Evolutionary conservation across 371 early-diverging fungal genomes (phyloP), one percentile per base, ranked within the genome.

Genomic region (Rhizomucor miehei): DNA sequence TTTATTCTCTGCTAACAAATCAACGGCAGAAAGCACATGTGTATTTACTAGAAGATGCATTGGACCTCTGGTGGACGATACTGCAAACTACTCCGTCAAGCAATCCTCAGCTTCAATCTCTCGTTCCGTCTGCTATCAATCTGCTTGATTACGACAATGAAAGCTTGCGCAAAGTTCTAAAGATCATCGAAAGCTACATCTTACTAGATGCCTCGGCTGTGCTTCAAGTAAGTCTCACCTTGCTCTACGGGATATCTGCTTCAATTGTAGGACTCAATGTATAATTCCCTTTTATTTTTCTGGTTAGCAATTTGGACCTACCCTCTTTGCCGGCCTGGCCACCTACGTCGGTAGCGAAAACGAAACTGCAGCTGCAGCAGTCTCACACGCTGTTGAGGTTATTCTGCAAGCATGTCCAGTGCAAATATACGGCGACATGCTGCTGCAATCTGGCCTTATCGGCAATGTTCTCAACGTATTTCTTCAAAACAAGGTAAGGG

Each of bases 1-100:
- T n/a, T n/a, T n/a, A n/a, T n/a, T n/a, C n/a, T n/a, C n/a, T n/a
- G n/a, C n/a, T n/a, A n/a, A n/a, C n/a, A n/a, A n/a, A n/a, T n/a
- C 36, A 29, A 29, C 38, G n/a, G 44, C 45, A 91, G 80, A 85
- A 85, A 17, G 89, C 88, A 0, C 89, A 89, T 63, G 72, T 92
- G 8, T 93, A 94, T 61, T 59, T 94, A 54, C 68, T 93, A 16
- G 95, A 94, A 57, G 95, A 95, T 57, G 89, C 88, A 0, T 66
- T 94, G 16, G 91, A 92, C 56, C 79, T 96, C 13, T 95, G 95
- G 95, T 80, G 84, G 58, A 81, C 87, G 0, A 74, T 86, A 1
- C 35, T 95, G 14, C 89, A 88, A 70, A 88, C 87, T 57, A 72
- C 89, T 0, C 61, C 83, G 0, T 40, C 59, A 12, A 51, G 71